Evolutionary conservation across 306 rosid species (phyloP), one percentile per base, ranked within the genome.

Genomic region (Bauhinia variegata): DNA sequence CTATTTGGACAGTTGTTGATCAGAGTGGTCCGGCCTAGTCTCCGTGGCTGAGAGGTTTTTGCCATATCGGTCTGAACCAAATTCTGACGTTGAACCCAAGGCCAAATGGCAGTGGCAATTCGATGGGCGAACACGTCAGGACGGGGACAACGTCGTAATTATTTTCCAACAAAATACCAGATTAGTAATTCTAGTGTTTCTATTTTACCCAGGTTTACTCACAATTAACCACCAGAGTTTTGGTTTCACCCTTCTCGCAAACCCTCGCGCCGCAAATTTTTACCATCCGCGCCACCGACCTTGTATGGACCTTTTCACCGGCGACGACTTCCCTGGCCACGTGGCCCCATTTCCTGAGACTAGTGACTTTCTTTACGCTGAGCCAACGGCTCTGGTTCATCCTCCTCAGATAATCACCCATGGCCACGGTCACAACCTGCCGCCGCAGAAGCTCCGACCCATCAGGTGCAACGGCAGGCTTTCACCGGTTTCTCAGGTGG

Each of bases 371-470:
- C 71, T 86, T 28, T 89, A 68, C 80, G 17, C 77, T 37, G 66
- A 79, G 19, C 54, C 80, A 7, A 58, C 65, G 38, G 33, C 78
- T 30, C 55, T 36, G 63, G 13, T 77, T 64, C 77, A 69, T 54
- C 46, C 79, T 1, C 39, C 61, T 2, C 68, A 75, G 33, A 10
- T 58, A 39, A 31, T 73, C 66, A 30, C 70, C 34, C 68, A 55
- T 65, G 43, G 48, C 72, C 74, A 6, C 67, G 57, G 46, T 62
- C 60, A 62, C 60, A 60, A 43, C 79, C 74, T 69, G 54, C 83
- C 80, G 65, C 83, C 89, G 16, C 96, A 86, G 78, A 93, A 89
- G 70, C 98, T 93, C 70, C 95, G 90, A 10, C 95, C 97, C 8
- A 83, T 89, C 60, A 71, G 98, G 69, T 68, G 67, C 82, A 71